phyloP scores from a whole-genome alignment of 139 green algal genomes.

The Coccomyxa sp. region DNA sequence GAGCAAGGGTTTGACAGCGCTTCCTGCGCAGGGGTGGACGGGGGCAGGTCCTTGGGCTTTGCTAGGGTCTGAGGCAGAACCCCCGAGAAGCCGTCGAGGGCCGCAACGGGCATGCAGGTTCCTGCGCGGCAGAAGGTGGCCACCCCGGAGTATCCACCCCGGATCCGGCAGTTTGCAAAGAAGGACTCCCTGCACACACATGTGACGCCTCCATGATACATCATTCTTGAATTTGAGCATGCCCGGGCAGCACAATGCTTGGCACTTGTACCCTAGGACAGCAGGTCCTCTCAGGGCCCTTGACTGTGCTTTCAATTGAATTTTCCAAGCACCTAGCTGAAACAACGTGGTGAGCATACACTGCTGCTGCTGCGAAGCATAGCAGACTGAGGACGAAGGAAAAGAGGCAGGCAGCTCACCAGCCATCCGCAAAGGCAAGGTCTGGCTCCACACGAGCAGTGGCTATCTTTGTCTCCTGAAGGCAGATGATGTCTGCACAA shows the following conservation, averaged over 20 bases:
- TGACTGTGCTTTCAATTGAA: neutral
- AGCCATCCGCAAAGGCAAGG: conserved; percentile 48
- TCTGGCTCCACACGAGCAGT: conserved; percentile 32
- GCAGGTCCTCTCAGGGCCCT: too few relatives aligned
- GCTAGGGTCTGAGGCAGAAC: neutral
- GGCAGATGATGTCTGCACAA: conserved; percentile 34
- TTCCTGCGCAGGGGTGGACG: neutral
- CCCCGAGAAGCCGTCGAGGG: conserved; percentile 40
- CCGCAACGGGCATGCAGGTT: conserved; percentile 21
- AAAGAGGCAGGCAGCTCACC: conserved; percentile 29
- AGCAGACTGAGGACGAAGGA: too few relatives aligned
- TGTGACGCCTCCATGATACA: too few relatives aligned
- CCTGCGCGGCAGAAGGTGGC: conserved; percentile 43
- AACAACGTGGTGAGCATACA: neutral
- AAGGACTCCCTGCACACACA: conserved; percentile 57
- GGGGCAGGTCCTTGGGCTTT: neutral
- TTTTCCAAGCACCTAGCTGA: neutral
- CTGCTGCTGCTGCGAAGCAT: too few relatives aligned
- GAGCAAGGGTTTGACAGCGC: neutral
- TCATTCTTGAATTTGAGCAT: neutral
- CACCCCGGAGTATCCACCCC: conserved; percentile 48
- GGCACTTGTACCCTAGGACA: too few relatives aligned
- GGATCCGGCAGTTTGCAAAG: conserved; percentile 37
- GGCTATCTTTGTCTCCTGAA: conserved; percentile 58
- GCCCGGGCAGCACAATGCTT: too few relatives aligned